These are phyloP conservation scores for Clarireedia paspali DNA, from an alignment of 2,329 filamentous ascomycete genomes.

Conservation along the genomic window DNA sequence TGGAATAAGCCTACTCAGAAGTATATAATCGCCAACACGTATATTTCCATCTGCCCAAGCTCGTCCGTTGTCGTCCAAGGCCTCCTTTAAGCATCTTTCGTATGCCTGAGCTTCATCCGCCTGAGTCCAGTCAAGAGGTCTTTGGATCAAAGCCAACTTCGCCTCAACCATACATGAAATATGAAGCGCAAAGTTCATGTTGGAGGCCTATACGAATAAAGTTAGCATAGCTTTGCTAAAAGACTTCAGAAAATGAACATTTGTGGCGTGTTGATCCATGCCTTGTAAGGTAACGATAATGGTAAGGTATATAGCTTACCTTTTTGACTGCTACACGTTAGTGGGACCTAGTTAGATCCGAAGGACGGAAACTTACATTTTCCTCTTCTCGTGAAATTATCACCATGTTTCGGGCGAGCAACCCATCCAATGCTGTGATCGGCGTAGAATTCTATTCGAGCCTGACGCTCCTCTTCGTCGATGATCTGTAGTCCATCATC, in stretches of 20 bases:
- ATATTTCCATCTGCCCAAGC: conserved; percentile 82
- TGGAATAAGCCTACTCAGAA: conserved; percentile 41
- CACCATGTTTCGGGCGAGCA: conserved; percentile 55
- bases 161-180: conserved; percentile 65
- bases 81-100: conserved; percentile 54
- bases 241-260: neutral
- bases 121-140: conserved; percentile 57
- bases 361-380: conserved; percentile 35
- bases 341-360: conserved; percentile 10
- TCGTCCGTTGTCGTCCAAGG: conserved; percentile 59
- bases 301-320: conserved; percentile 22
- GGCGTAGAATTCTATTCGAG: conserved; percentile 60
- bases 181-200: conserved; percentile 66
- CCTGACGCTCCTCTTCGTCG: conserved; percentile 50
- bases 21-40: conserved; percentile 75
- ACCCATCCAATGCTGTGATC: conserved; percentile 65
- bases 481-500: conserved; percentile 68
- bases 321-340: conserved; percentile 30
- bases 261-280: neutral
- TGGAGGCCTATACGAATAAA: conserved; percentile 48
- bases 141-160: conserved; percentile 49
- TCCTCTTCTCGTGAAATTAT: conserved; percentile 54
- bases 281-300: neutral
- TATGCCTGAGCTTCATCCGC: conserved; percentile 61
- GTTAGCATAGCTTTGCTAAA: neutral